These are phyloP conservation scores for Cucurbitaria berberidis DNA, from an alignment of 2,329 filamentous ascomycete species.

Conservation along the genomic window DNA sequence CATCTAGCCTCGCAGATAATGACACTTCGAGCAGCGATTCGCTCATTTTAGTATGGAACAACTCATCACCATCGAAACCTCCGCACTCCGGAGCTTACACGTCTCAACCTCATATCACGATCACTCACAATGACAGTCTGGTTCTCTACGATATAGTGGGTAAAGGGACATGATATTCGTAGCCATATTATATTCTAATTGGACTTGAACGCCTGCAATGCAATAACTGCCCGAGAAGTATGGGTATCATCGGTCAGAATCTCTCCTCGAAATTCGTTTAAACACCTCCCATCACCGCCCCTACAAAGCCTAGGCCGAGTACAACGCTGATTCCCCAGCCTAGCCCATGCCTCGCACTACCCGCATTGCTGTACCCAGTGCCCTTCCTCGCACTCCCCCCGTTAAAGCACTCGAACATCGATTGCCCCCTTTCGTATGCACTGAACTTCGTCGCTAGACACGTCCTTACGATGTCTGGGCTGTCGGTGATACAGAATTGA, in stretches of 20 bases:
- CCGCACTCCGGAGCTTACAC: too few relatives aligned
- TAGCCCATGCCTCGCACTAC: not conserved
- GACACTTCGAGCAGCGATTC: not conserved
- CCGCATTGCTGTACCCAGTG: conserved; percentile 12
- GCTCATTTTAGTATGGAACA: not conserved
- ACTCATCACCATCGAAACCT: not conserved
- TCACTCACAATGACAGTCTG: too few relatives aligned
- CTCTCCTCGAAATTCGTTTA: not conserved
- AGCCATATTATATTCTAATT: not conserved
- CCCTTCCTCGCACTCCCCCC: conserved; percentile 9
- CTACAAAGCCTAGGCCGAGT: conserved; percentile 16
- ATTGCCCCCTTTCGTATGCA: conserved; percentile 7
- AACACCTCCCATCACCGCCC: conserved; percentile 1
- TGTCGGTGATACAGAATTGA: conserved; percentile 33
- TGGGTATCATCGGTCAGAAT: not conserved
- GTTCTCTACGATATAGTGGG: too few relatives aligned
- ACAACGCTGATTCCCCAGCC: conserved; percentile 10
- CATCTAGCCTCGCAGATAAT: not conserved
- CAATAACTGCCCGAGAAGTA: not conserved
- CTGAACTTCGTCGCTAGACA: conserved; percentile 21
- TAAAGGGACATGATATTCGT: not conserved
- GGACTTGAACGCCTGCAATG: not conserved
- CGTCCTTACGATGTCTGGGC: conserved; percentile 11
- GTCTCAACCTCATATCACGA: not conserved
- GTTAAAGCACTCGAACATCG: conserved; percentile 22